A percentile compares a stretch with the other conserved stretches of the same genome.
Evolutionary conservation across 495 filamentous ascomycete genomes (phyloP).

Genomic region (Aspergillus ostianus): DNA sequence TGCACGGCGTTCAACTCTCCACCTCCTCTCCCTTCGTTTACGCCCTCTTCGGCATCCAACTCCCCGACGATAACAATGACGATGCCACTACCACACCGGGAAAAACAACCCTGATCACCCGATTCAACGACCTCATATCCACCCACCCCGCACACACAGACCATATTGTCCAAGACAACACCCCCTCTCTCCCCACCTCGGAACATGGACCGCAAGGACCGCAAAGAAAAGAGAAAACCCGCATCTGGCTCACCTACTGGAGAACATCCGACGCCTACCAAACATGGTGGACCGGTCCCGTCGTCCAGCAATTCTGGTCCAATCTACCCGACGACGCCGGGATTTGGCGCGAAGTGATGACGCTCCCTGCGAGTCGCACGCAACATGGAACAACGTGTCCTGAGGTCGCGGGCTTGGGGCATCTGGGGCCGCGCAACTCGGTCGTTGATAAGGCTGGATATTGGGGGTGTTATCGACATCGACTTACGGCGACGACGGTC

Average conservation of each 20-base stretch:
- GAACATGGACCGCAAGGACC: too few species aligned
- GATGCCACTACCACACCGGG: too few species aligned
- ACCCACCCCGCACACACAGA: too few species aligned
- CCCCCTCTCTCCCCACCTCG: too few species aligned
- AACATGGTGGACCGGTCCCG: background rate
- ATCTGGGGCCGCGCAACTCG: conserved; percentile 17
- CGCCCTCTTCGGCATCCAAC: too few species aligned
- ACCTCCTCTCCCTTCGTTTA: too few species aligned
- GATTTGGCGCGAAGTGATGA: background rate
- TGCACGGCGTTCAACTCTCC: too few species aligned
- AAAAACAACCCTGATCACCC: too few species aligned
- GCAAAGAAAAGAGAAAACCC: background rate
- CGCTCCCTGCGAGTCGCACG: background rate
- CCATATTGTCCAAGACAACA: too few species aligned
- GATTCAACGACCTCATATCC: too few species aligned
- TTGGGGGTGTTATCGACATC: conserved; percentile 30
- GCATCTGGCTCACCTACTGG: conserved; percentile 1
- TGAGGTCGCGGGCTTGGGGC: background rate
- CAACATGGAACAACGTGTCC: background rate
- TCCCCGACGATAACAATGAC: too few species aligned
- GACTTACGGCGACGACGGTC: conserved; percentile 14
- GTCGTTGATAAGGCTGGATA: conserved; percentile 27
- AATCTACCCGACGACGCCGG: background rate
- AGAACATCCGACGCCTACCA: background rate
- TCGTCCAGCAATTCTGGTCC: background rate